Evolutionary conservation across 768 basidiomycete species (phyloP), one percentile per base, ranked within the genome.

Genomic region (Fomitopsis pulvina): DNA sequence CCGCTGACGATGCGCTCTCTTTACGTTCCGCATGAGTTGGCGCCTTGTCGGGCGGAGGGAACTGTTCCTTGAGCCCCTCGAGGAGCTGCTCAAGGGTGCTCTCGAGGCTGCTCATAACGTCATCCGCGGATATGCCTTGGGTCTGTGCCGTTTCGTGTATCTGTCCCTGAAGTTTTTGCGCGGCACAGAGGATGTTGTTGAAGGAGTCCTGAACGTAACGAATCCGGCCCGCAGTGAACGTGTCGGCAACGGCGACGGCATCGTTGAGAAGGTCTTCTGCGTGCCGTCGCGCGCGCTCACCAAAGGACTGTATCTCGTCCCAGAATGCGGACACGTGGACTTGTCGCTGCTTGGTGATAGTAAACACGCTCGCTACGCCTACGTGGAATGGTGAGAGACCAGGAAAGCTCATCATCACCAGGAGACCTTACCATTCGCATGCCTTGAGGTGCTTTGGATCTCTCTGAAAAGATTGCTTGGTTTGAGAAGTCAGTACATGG

Each of bases 41-140:
- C 7, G 66, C 65, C 25, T 64, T 27, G 24, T 67, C 57, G 5
- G 69, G 64, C 1, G 64, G 51, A 3, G 65, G 58, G 45, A 74
- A 68, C 39, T 34, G 44, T 2, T 39, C 40, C 41, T 56, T 32
- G 12, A 67, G 43, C 44, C 67, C 64, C 4, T 57, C 58, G 25
- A 64, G 48, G 20, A 71, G 48, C 6, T 16, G 18, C 24, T 22
- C 18, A 21, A 58, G 48, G 6, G 29, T 5, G n/a, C 26, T 27
- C 37, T 48, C 37, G 29, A 48, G 10, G 9, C 26, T 18, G 11
- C 10, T n/a, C n/a, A 16, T 4, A 29, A 46, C 22, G 14, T 46
- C 45, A 11, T 34, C 45, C 2, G 45, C 42, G 22, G 14, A 18
- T 18, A 5, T 37, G 34, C 14, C 14, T 37, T 12, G 6, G 18